These are phyloP conservation scores for Castanea mollissima DNA, from an alignment of 306 rosid species.

Conservation along the genomic window DNA sequence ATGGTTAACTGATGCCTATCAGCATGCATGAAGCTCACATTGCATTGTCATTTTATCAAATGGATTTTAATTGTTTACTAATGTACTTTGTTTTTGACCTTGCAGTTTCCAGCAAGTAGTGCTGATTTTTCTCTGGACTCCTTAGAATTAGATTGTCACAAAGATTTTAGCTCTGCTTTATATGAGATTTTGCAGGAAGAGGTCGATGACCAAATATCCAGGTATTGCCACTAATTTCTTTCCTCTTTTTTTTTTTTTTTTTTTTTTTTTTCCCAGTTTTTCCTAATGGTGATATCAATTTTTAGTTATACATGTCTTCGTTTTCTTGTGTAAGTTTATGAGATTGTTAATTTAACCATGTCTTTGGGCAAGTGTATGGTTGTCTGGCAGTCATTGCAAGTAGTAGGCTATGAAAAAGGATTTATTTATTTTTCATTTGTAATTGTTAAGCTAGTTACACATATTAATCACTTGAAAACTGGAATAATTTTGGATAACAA, in stretches of 20 bases:
- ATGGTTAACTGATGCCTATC: not conserved
- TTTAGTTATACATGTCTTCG: not conserved
- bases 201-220: conserved; percentile 47
- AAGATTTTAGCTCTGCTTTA: conserved; percentile 71
- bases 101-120: conserved; percentile 77
- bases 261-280: too few species aligned
- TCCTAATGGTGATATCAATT: not conserved
- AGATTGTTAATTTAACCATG: not conserved
- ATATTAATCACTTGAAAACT: not conserved
- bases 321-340: not conserved
- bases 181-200: conserved; percentile 70
- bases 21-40: not conserved
- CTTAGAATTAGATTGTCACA: conserved; percentile 61
- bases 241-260: too few species aligned
- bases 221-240: conserved; percentile 44
- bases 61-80: not conserved
- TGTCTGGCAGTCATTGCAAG: too few species aligned
- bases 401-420: too few species aligned
- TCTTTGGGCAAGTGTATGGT: too few species aligned
- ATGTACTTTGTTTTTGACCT: not conserved
- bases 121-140: conserved; percentile 55
- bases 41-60: not conserved
- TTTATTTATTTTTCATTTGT: too few species aligned
- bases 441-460: too few species aligned
- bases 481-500: not conserved